Conservation (phyloP, 1,284 basidiomycete genomes). For the Puccinia polysora region DNA sequence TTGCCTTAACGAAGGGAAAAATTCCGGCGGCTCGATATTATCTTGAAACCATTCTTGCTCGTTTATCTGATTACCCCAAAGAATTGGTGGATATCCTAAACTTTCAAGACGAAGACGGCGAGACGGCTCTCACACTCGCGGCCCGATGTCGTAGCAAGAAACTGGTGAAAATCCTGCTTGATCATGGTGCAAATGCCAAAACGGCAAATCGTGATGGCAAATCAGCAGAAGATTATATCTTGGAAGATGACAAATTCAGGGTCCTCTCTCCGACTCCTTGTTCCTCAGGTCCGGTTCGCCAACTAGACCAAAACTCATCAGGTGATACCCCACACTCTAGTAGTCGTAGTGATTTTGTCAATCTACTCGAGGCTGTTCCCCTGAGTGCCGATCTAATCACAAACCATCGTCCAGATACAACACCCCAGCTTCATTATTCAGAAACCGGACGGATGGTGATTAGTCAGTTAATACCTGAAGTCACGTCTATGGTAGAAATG, state of each 20-base stretch:
- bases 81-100: conserved; percentile 98
- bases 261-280: conserved; percentile 70
- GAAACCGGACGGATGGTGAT: conserved; percentile 20
- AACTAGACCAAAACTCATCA: conserved; percentile 32
- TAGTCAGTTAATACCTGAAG: conserved; percentile 62
- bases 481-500: conserved; percentile 78
- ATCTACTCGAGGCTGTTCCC: conserved; percentile 4
- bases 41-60: conserved; percentile 89
- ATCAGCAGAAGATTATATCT: conserved; percentile 96
- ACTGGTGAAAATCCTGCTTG: conserved; percentile 91
- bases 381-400: background rate
- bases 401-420: background rate
- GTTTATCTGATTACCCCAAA: conserved; percentile 89
- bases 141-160: conserved; percentile 92
- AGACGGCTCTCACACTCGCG: conserved; percentile 94
- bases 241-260: conserved; percentile 95
- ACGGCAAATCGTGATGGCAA: conserved; percentile 92
- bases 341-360: conserved; percentile 4
- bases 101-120: conserved; percentile 98
- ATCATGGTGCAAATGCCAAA: conserved; percentile 95
- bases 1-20: conserved; percentile 97
- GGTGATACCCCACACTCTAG: conserved; percentile 30
- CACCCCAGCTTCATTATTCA: conserved; percentile 7
- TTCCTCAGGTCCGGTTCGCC: conserved; percentile 42
- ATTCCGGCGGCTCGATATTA: conserved; percentile 97